Percentiles rank a stretch among this genome's conserved stretches.
These are phyloP conservation scores for Nematodospora anomalae DNA, from an alignment of 1,139 yeast genomes.

Conservation along the genomic window DNA sequence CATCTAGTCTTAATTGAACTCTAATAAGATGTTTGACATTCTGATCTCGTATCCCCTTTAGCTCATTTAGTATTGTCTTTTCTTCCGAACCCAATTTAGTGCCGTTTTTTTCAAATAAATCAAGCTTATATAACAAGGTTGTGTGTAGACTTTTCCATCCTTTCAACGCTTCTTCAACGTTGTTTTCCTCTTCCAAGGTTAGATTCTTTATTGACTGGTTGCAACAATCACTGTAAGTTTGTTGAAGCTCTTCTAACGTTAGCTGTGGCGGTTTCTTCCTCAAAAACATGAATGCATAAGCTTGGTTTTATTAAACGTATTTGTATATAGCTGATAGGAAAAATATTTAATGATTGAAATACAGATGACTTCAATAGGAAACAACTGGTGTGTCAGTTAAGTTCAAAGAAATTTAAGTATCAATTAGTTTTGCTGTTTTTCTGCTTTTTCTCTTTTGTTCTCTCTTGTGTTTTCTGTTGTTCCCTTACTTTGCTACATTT, in stretches of 20 bases:
- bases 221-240: slow-evolving; percentile 62
- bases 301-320: not conserved
- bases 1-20: slow-evolving; percentile 46
- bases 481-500: not conserved
- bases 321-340: too few relatives aligned
- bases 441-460: not conserved
- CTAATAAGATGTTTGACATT: slow-evolving; percentile 48
- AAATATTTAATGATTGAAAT: too few relatives aligned
- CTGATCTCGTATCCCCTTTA: slow-evolving; percentile 51
- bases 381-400: not conserved
- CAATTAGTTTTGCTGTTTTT: not conserved
- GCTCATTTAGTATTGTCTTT: slow-evolving; percentile 40
- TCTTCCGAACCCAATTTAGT: slow-evolving; percentile 43
- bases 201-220: slow-evolving; percentile 56
- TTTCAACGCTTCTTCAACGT: slow-evolving; percentile 55
- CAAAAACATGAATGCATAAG: slow-evolving; percentile 31
- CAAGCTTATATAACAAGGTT: slow-evolving; percentile 55
- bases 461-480: too few relatives aligned
- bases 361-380: not conserved
- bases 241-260: slow-evolving; percentile 57
- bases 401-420: not conserved
- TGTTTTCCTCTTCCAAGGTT: slow-evolving; percentile 55
- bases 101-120: slow-evolving; percentile 49
- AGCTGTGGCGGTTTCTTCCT: slow-evolving; percentile 58
- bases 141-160: slow-evolving; percentile 76